Percentiles rank a stretch among this genome's conserved stretches.
Evolutionary conservation across 371 early-diverging fungal genomes (phyloP).

Genomic region (Actinomortierella ambigua): DNA sequence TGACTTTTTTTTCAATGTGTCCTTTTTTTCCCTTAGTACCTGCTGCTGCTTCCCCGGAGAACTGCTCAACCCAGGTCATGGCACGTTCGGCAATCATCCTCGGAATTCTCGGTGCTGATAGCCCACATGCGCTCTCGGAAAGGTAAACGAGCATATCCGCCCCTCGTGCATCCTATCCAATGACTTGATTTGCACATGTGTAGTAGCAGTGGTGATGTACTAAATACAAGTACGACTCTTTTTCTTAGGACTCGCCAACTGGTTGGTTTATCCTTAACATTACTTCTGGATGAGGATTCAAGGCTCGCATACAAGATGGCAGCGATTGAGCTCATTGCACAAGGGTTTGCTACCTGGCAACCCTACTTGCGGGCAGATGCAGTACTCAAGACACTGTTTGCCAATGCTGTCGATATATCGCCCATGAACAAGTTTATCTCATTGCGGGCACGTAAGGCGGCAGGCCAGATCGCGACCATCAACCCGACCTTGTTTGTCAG

Average conservation of each 20-base stretch:
- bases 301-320: slow-evolving; percentile 63
- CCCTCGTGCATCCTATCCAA: no score
- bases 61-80: slow-evolving; percentile 63
- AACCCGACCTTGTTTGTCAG: slow-evolving; percentile 75
- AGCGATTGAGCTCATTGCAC: slow-evolving; percentile 78
- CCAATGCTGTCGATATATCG: slow-evolving; percentile 52
- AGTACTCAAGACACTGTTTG: slow-evolving; percentile 70
- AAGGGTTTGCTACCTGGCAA: slow-evolving; percentile 83
- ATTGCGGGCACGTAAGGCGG: slow-evolving; percentile 69
- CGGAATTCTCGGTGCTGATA: slow-evolving; percentile 71
- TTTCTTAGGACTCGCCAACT: slow-evolving; percentile 52
- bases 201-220: no score
- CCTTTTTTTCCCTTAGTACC: slow-evolving; percentile 56
- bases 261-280: slow-evolving; percentile 62
- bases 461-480: slow-evolving; percentile 73
- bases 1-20: not conserved
- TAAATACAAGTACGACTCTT: no score
- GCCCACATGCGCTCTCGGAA: slow-evolving; percentile 54
- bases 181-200: no score
- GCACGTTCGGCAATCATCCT: slow-evolving; percentile 76
- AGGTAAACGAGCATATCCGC: no score
- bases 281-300: slow-evolving; percentile 60
- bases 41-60: slow-evolving; percentile 51
- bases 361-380: slow-evolving; percentile 69
- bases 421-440: slow-evolving; percentile 48